Conservation (phyloP, 1,284 basidiomycete genomes). For the Gastroboletus turbinatus region DNA sequence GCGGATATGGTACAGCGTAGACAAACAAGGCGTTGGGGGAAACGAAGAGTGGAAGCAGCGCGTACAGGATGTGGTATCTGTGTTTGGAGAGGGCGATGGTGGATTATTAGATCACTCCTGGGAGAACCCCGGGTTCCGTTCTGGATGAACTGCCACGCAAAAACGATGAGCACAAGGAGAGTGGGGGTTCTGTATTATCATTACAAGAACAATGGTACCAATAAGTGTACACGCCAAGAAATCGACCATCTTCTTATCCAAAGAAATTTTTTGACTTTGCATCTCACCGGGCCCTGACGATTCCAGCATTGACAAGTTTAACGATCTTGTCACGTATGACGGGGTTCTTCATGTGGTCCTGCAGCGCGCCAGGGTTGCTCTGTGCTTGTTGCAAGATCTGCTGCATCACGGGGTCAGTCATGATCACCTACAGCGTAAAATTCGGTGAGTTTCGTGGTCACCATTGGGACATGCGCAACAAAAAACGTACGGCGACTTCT, state of each 20-base stretch:
- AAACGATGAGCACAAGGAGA: not conserved
- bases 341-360: constrained; percentile 98
- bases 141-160: constrained; percentile 5
- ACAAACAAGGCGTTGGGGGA: constrained; percentile 36
- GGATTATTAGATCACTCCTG: constrained; percentile 65
- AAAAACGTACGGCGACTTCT: constrained; percentile 78
- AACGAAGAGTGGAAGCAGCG: constrained; percentile 44
- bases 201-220: constrained; percentile 24
- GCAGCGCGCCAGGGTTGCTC: constrained; percentile 82
- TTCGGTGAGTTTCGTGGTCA: constrained; percentile 6
- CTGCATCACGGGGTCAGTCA: constrained; percentile 89
- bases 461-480: not conserved
- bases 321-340: constrained; percentile 82
- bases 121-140: constrained; percentile 47
- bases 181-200: constrained; percentile 20
- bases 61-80: constrained; percentile 47
- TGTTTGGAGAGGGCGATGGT: constrained; percentile 43
- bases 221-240: constrained; percentile 22
- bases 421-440: constrained; percentile 62
- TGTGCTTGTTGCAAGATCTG: constrained; percentile 96
- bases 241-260: constrained; percentile 9
- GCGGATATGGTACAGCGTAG: constrained; percentile 62
- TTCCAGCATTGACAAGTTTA: constrained; percentile 92
- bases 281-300: constrained; percentile 75
- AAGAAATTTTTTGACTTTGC: constrained; percentile 1